phyloP scores from a whole-genome alignment of 2,329 filamentous ascomycete species.

The Tolypocladium tundrense region DNA sequence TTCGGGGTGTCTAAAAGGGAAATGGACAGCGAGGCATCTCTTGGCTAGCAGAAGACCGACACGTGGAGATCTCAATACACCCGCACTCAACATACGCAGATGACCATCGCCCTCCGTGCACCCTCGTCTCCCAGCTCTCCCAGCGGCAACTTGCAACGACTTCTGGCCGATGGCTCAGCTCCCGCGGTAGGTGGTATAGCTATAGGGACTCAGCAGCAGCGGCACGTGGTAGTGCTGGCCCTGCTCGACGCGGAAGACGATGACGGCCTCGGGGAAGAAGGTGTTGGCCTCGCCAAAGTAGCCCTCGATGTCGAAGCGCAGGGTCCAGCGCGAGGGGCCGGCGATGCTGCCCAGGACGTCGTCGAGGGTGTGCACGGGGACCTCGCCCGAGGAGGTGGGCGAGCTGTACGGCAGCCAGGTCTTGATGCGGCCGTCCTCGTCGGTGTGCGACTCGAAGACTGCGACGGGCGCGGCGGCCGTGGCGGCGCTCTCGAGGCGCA shows the following conservation, averaged over 20 bases:
- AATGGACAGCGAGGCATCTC: neutral
- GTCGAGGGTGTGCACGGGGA: conserved; percentile 47
- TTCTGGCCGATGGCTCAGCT: conserved; percentile 36
- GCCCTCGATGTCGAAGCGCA: conserved; percentile 61
- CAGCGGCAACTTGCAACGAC: neutral
- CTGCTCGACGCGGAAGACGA: conserved; percentile 41
- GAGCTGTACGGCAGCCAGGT: conserved; percentile 54
- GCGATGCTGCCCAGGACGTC: conserved; percentile 38
- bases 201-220: conserved; percentile 65
- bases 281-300: conserved; percentile 59
- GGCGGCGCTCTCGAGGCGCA: conserved; percentile 47
- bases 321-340: conserved; percentile 48
- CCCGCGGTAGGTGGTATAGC: conserved; percentile 74
- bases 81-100: neutral
- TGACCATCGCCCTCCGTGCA: neutral
- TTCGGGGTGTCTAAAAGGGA: neutral
- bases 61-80: neutral
- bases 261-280: conserved; percentile 50
- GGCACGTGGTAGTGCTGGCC: conserved; percentile 72
- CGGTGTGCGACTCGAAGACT: conserved; percentile 59
- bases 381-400: conserved; percentile 39
- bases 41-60: neutral
- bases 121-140: too few species aligned
- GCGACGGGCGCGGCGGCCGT: conserved; percentile 19
- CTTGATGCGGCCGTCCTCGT: conserved; percentile 65